These are phyloP conservation scores for Phlebopus sp. DNA, from an alignment of 1,284 basidiomycete species.

Conservation along the genomic window DNA sequence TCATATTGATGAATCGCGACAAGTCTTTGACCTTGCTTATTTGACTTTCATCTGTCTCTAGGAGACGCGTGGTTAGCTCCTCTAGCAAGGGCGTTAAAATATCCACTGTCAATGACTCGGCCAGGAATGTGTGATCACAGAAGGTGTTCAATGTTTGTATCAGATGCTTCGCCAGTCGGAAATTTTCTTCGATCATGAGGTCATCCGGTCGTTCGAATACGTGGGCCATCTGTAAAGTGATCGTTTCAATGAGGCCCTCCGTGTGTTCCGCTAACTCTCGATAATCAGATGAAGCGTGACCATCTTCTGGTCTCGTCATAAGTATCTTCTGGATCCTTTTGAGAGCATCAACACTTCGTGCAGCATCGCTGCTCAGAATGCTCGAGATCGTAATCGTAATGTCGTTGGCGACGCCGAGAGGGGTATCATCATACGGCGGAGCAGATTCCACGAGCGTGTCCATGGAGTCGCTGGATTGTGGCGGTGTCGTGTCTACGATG, in stretches of 20 bases:
- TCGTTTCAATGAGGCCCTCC: slow-evolving; percentile 84
- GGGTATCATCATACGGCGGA: slow-evolving; percentile 21
- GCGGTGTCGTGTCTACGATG: slow-evolving; percentile 11
- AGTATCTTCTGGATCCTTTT: slow-evolving; percentile 88
- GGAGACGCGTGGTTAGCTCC: slow-evolving; percentile 83
- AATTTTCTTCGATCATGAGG: slow-evolving; percentile 71
- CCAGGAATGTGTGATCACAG: slow-evolving; percentile 80
- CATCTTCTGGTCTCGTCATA: slow-evolving; percentile 69
- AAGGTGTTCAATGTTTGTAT: slow-evolving; percentile 93
- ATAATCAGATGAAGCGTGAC: slow-evolving; percentile 64
- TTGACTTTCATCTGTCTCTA: slow-evolving; percentile 86
- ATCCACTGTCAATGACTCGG: slow-evolving; percentile 78
- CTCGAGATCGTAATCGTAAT: slow-evolving; percentile 78
- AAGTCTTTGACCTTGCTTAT: slow-evolving; percentile 80
- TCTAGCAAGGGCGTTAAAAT: slow-evolving; percentile 79
- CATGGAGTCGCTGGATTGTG: slow-evolving; percentile 21
- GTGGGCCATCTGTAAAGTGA: slow-evolving; percentile 85
- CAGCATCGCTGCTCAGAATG: slow-evolving; percentile 81
- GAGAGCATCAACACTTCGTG: slow-evolving; percentile 87
- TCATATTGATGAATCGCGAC: slow-evolving; percentile 97
- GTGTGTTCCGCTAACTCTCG: slow-evolving; percentile 80
- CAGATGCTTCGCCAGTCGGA: slow-evolving; percentile 91
- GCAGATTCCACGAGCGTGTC: slow-evolving; percentile 29
- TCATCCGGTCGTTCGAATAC: slow-evolving; percentile 81
- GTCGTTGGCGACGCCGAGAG: slow-evolving; percentile 42